Evolutionary conservation across 2,329 filamentous ascomycete species (phyloP).

Genomic region (Coleophoma cylindrospora): DNA sequence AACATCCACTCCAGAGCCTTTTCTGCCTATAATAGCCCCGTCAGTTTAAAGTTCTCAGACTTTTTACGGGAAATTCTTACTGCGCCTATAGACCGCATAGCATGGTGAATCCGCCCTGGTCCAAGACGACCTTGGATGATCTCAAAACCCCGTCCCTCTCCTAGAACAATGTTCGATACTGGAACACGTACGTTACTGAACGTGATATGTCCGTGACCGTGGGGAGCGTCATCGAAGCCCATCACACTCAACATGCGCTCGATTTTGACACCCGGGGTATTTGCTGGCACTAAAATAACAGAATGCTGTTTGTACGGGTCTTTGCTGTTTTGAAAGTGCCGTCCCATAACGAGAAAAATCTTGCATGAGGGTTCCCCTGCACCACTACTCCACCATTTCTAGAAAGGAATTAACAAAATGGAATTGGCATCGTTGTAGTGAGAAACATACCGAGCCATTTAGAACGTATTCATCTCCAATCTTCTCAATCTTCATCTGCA

Average conservation of each 20-base stretch:
- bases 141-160: slow-evolving; percentile 88
- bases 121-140: slow-evolving; percentile 94
- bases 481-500: slow-evolving; percentile 69
- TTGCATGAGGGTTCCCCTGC: slow-evolving; percentile 84
- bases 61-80: slow-evolving; percentile 15
- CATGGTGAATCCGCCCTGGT: slow-evolving; percentile 93
- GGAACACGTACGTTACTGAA: slow-evolving; percentile 88
- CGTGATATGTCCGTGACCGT: slow-evolving; percentile 61
- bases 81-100: slow-evolving; percentile 86
- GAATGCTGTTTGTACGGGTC: slow-evolving; percentile 87
- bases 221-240: slow-evolving; percentile 10
- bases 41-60: too few relatives aligned
- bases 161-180: slow-evolving; percentile 73
- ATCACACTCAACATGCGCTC: slow-evolving; percentile 60
- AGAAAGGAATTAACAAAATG: not conserved
- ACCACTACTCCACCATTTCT: slow-evolving; percentile 98
- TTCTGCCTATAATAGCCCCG: slow-evolving; percentile 41
- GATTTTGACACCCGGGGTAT: slow-evolving; percentile 78
- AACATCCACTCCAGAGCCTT: slow-evolving; percentile 87
- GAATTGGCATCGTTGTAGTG: slow-evolving; percentile 4
- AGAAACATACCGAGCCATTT: slow-evolving; percentile 66
- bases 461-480: slow-evolving; percentile 84
- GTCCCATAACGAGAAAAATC: slow-evolving; percentile 92
- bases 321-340: slow-evolving; percentile 67
- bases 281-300: slow-evolving; percentile 77